phyloP scores from a whole-genome alignment of 768 basidiomycete species.

The Hortiboletus flavorubellus region DNA sequence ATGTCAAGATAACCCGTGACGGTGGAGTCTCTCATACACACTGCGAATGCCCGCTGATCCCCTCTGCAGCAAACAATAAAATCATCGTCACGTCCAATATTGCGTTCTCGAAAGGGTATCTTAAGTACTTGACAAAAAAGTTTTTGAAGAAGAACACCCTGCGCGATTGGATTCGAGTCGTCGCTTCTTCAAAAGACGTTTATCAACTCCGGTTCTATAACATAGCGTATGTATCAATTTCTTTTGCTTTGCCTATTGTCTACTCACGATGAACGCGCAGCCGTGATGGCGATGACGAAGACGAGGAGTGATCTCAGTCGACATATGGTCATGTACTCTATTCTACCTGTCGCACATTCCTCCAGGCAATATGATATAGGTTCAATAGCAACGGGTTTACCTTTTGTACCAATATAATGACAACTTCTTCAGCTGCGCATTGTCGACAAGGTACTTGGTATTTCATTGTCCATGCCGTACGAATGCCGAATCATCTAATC shows the following conservation, averaged over 20 bases:
- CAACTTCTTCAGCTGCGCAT: not conserved
- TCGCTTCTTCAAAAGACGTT: conserved; percentile 88
- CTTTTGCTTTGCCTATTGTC: not conserved
- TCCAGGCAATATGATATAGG: conserved; percentile 8
- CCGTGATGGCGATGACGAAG: conserved; percentile 52
- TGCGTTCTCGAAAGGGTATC: conserved; percentile 94
- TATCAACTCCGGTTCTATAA: conserved; percentile 97
- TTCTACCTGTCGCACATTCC: not conserved
- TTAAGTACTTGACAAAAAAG: conserved; percentile 99
- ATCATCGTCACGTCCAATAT: conserved; percentile 83
- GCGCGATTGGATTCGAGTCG: conserved; percentile 97
- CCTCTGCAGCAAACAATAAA: conserved; percentile 62
- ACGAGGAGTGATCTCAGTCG: conserved; percentile 38
- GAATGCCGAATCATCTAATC: conserved; percentile 13
- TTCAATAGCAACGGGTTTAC: not conserved
- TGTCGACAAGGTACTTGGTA: not conserved
- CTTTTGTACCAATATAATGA: not conserved
- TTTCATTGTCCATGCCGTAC: not conserved
- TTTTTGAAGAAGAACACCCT: conserved; percentile 97
- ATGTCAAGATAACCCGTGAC: conserved; percentile 81
- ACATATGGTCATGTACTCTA: not conserved
- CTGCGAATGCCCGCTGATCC: conserved; percentile 1
- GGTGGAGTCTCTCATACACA: conserved; percentile 44
- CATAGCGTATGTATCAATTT: conserved; percentile 59
- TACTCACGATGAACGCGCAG: conserved; percentile 22